phyloP scores from a whole-genome alignment of 108 stramenopile genomes.

The Asterionellopsis glacialis region DNA sequence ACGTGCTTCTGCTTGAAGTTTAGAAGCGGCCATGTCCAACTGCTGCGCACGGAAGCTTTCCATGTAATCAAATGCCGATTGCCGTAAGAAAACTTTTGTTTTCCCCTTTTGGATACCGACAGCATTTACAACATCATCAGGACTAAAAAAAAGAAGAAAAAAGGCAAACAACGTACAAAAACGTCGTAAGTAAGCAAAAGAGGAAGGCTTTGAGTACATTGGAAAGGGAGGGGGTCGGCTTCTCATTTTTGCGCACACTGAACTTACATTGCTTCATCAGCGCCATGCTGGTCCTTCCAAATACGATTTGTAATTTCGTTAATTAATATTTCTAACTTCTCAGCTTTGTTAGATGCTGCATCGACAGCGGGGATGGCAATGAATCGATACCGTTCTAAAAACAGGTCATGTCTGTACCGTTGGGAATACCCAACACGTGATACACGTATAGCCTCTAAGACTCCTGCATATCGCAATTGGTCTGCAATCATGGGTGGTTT shows the following conservation, averaged over 20 bases:
- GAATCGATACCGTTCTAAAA: slow-evolving; percentile 66
- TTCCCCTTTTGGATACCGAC: slow-evolving; percentile 82
- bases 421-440: slow-evolving; percentile 96
- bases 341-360: slow-evolving; percentile 14
- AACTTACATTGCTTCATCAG: neutral
- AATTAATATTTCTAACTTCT: neutral
- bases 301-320: neutral
- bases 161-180: neutral
- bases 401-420: slow-evolving; percentile 85
- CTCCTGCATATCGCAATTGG: slow-evolving; percentile 94
- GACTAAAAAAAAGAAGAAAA: neutral
- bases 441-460: slow-evolving; percentile 97
- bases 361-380: slow-evolving; percentile 6
- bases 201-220: neutral
- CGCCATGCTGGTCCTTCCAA: neutral
- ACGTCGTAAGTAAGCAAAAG: neutral
- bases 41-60: slow-evolving; percentile 58
- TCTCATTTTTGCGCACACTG: no score
- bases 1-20: slow-evolving; percentile 45
- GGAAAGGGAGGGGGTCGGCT: neutral
- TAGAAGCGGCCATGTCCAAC: slow-evolving; percentile 32
- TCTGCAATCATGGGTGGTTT: slow-evolving; percentile 75
- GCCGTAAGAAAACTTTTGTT: slow-evolving; percentile 85
- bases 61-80: slow-evolving; percentile 67
- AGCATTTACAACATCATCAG: neutral